These are phyloP conservation scores for Pseudogymnoascus sp. DNA, from an alignment of 2,329 filamentous ascomycete species.

Conservation along the genomic window DNA sequence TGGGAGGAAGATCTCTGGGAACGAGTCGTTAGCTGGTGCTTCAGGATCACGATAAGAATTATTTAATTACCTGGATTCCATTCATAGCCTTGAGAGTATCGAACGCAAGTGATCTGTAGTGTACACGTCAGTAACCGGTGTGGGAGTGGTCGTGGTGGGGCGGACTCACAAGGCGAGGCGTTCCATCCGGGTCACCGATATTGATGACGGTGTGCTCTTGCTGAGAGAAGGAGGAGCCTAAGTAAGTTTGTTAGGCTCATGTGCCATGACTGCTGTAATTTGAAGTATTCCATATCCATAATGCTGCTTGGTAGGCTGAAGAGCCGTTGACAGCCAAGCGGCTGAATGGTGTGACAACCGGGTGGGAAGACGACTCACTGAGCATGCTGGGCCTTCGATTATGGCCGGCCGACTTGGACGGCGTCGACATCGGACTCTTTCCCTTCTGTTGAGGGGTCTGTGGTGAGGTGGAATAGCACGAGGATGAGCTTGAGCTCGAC, in stretches of 20 bases:
- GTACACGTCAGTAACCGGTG: conserved; percentile 7
- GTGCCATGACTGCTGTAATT: not conserved
- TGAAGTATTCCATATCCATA: not conserved
- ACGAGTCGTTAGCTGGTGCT: conserved; percentile 8
- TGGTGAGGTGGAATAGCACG: conserved; percentile 50
- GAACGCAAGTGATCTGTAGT: conserved; percentile 67
- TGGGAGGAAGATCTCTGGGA: conserved; percentile 68
- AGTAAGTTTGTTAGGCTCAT: not conserved
- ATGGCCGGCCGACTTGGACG: conserved; percentile 35
- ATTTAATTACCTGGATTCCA: conserved; percentile 64
- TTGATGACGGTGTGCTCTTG: conserved; percentile 76
- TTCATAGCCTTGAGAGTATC: conserved; percentile 70
- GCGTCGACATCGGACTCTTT: conserved; percentile 29
- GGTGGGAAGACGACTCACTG: conserved; percentile 39
- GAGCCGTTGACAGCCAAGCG: not conserved
- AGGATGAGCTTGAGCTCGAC: conserved; percentile 34
- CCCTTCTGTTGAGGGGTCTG: conserved; percentile 41
- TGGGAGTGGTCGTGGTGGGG: conserved; percentile 13
- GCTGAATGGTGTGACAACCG: not conserved
- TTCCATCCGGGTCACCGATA: conserved; percentile 66
- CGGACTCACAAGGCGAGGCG: conserved; percentile 59
- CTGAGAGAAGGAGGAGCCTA: conserved; percentile 64
- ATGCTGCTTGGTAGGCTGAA: not conserved
- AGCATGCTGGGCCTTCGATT: conserved; percentile 54
- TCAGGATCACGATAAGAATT: not conserved